Evolutionary conservation across 1,284 basidiomycete genomes (phyloP).

Genomic region (Microbotryum silenes-acaulis): DNA sequence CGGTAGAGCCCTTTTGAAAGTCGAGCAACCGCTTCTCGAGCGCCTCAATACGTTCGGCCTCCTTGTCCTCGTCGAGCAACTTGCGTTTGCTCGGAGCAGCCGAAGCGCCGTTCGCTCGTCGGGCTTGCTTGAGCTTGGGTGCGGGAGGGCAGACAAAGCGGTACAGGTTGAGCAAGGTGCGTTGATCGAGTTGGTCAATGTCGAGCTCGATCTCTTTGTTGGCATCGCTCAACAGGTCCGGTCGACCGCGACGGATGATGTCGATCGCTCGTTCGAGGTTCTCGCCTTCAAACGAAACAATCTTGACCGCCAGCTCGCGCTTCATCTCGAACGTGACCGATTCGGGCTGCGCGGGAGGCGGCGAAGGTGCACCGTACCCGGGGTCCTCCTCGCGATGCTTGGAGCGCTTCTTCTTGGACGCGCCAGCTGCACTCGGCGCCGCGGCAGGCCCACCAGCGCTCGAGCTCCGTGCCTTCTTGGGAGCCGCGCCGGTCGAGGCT

Average conservation of each 20-base stretch:
- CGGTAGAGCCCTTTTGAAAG: constrained; percentile 53
- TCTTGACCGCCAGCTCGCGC: constrained; percentile 90
- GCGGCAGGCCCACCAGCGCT: neutral
- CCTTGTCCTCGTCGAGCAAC: constrained; percentile 72
- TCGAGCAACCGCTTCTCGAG: constrained; percentile 71
- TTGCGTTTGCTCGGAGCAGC: constrained; percentile 52
- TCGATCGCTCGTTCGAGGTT: constrained; percentile 43
- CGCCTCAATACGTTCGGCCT: constrained; percentile 78
- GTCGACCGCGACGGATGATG: constrained; percentile 87
- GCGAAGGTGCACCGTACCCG: neutral
- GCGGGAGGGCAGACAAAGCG: constrained; percentile 69
- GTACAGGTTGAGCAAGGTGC: constrained; percentile 81
- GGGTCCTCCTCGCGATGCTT: constrained; percentile 1
- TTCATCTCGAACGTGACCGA: constrained; percentile 86
- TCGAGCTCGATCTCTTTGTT: constrained; percentile 90
- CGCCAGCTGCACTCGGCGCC: constrained; percentile 11
- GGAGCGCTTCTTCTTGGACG: neutral
- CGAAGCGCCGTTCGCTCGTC: constrained; percentile 63
- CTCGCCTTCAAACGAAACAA: constrained; percentile 45
- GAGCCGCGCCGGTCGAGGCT: neutral
- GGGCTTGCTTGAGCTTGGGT: constrained; percentile 50
- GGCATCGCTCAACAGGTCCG: constrained; percentile 61
- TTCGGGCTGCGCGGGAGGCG: constrained; percentile 47
- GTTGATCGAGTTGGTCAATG: constrained; percentile 76
- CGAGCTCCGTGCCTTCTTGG: constrained; percentile 2